Evolutionary conservation across 2,329 filamentous ascomycete genomes (phyloP).

Genomic region (Neonectria coccinea): DNA sequence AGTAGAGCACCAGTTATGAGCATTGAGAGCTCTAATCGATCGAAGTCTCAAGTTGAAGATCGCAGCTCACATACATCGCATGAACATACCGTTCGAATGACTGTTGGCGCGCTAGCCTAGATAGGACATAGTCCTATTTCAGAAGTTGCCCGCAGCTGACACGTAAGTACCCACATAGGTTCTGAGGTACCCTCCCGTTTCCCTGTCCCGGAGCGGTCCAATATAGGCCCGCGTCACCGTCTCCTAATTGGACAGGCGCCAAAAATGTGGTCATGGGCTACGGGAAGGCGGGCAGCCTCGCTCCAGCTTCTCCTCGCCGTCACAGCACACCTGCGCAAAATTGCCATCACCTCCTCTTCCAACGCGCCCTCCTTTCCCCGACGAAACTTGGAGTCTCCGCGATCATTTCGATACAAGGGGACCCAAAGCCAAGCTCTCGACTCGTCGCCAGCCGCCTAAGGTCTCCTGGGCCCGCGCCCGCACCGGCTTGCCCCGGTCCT

Average conservation of each 20-base stretch:
- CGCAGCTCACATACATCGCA: too few species aligned
- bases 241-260: constrained; percentile 35
- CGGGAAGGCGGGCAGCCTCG: constrained; percentile 49
- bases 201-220: constrained; percentile 38
- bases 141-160: not conserved
- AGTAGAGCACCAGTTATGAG: too few species aligned
- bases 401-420: constrained; percentile 2
- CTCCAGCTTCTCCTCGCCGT: constrained; percentile 44
- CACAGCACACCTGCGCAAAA: constrained; percentile 42
- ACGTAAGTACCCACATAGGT: not conserved
- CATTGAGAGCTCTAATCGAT: not conserved
- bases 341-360: constrained; percentile 30
- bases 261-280: constrained; percentile 49
- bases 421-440: constrained; percentile 22
- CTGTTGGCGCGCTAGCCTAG: not conserved
- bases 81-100: not conserved
- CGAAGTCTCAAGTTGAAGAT: not conserved
- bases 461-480: constrained; percentile 20
- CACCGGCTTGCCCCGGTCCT: constrained; percentile 28
- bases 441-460: constrained; percentile 10
- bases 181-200: constrained; percentile 26
- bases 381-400: constrained; percentile 1
- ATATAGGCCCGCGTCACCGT: constrained; percentile 33
- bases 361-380: constrained; percentile 26
- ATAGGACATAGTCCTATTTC: not conserved